A percentile compares a stretch with the other conserved stretches of the same genome.
Evolutionary conservation across 805 yeast species (phyloP).

Genomic region (Cyberlindnera maritima): DNA sequence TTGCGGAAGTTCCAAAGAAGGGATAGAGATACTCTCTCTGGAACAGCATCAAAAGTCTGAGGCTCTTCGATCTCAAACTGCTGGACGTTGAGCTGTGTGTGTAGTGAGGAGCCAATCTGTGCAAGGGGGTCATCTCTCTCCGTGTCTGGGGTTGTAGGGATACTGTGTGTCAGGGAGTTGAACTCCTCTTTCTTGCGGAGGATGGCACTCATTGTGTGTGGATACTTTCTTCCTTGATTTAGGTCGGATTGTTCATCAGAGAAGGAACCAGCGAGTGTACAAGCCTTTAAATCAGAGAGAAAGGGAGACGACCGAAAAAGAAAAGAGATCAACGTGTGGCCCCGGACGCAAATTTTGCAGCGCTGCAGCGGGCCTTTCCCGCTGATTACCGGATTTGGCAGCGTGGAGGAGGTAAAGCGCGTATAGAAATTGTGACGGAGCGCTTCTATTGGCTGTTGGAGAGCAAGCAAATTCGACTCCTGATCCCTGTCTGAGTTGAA

Average conservation of each 20-base stretch:
- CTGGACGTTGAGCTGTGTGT: neutral
- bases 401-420: neutral
- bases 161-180: neutral
- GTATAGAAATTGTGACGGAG: neutral
- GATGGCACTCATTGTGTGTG: neutral
- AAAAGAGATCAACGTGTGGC: neutral
- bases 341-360: neutral
- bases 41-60: neutral
- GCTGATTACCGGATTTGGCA: neutral
- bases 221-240: neutral
- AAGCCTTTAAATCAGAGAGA: neutral
- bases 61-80: neutral
- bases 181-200: conserved; percentile 2
- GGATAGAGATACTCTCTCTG: neutral
- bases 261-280: neutral
- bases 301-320: neutral
- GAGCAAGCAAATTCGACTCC: no score
- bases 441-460: neutral
- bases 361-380: neutral
- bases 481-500: neutral
- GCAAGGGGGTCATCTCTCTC: neutral
- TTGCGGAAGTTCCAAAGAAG: conserved; percentile 10
- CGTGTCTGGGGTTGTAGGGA: neutral
- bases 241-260: neutral
- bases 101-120: neutral